A percentile compares a stretch with the other conserved stretches of the same genome.
These are phyloP conservation scores for Capronia americana DNA, from an alignment of 2,329 filamentous ascomycete species.

Conservation along the genomic window DNA sequence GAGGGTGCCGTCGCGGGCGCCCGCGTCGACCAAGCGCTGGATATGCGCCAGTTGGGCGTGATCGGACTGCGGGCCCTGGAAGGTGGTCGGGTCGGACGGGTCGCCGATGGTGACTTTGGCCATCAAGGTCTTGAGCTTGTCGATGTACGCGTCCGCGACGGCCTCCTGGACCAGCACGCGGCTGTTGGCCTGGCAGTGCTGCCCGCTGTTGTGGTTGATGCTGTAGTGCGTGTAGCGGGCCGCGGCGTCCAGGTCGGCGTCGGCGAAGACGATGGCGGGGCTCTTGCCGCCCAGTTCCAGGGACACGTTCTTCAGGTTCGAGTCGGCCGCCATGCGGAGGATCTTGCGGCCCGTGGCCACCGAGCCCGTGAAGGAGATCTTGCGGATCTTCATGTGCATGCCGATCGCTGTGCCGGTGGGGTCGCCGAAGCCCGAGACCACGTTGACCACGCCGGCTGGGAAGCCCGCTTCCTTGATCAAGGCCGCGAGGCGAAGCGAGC, in stretches of 20 bases:
- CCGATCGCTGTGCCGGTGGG: slow-evolving; percentile 60
- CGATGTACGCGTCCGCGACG: slow-evolving; percentile 58
- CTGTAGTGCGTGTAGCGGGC: slow-evolving; percentile 46
- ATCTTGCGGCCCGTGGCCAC: slow-evolving; percentile 43
- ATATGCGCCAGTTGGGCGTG: slow-evolving; percentile 68
- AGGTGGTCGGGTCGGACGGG: slow-evolving; percentile 52
- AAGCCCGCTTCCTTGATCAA: slow-evolving; percentile 55
- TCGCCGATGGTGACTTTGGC: slow-evolving; percentile 43
- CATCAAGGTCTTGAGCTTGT: slow-evolving; percentile 55
- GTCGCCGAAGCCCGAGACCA: slow-evolving; percentile 53
- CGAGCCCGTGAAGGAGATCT: slow-evolving; percentile 46
- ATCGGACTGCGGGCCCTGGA: slow-evolving; percentile 70
- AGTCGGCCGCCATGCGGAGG: slow-evolving; percentile 41
- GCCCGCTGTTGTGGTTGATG: slow-evolving; percentile 51
- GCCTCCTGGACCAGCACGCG: slow-evolving; percentile 65
- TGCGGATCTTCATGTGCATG: slow-evolving; percentile 43
- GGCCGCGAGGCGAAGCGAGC: slow-evolving; percentile 45
- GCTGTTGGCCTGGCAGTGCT: slow-evolving; percentile 59
- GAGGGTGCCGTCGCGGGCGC: slow-evolving; percentile 59
- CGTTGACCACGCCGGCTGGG: slow-evolving; percentile 53
- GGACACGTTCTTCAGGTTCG: slow-evolving; percentile 46
- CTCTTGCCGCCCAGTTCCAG: slow-evolving; percentile 48
- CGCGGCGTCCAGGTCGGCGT: slow-evolving; percentile 44
- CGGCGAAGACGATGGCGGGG: slow-evolving; percentile 46
- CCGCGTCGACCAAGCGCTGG: slow-evolving; percentile 62